Percentiles rank a stretch among this genome's conserved stretches.
phyloP scores from a whole-genome alignment of 805 yeast genomes.

The Ogataea chonburiensis region DNA sequence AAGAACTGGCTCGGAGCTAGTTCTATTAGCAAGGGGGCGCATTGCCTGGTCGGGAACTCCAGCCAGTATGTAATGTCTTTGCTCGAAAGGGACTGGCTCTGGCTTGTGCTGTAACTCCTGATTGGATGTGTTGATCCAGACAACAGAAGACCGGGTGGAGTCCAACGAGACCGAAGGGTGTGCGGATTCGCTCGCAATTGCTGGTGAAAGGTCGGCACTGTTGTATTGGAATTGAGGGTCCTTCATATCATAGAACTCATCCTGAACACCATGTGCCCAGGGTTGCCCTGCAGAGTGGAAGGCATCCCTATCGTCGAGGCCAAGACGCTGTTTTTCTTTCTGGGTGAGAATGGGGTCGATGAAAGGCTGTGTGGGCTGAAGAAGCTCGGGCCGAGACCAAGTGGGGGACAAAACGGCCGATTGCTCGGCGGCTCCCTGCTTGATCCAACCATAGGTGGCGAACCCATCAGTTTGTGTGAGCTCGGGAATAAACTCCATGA shows the following conservation, averaged over 20 bases:
- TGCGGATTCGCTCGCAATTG: neutral
- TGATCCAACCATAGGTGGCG: constrained; percentile 1
- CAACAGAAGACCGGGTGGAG: neutral
- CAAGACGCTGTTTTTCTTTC: constrained; percentile 9
- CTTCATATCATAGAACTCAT: neutral
- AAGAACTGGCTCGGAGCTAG: constrained; percentile 17
- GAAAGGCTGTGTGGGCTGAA: neutral
- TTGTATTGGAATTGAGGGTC: neutral
- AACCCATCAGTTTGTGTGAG: constrained; percentile 5
- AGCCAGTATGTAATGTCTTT: neutral
- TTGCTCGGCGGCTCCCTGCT: constrained; percentile 1
- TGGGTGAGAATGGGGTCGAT: constrained; percentile 11
- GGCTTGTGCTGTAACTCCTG: no score
- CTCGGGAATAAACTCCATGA: constrained; percentile 14
- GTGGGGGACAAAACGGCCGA: neutral
- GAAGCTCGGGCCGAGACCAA: constrained; percentile 1
- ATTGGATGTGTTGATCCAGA: neutral
- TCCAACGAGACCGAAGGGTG: neutral
- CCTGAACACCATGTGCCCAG: neutral
- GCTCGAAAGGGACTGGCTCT: neutral
- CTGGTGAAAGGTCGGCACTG: neutral
- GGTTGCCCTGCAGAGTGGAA: no score
- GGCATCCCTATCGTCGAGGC: no score
- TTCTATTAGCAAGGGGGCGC: constrained; percentile 8
- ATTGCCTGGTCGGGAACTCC: neutral